Evolutionary conservation across 192 early-diverging fungal species (phyloP).

Genomic region (Mortierella antarctica): DNA sequence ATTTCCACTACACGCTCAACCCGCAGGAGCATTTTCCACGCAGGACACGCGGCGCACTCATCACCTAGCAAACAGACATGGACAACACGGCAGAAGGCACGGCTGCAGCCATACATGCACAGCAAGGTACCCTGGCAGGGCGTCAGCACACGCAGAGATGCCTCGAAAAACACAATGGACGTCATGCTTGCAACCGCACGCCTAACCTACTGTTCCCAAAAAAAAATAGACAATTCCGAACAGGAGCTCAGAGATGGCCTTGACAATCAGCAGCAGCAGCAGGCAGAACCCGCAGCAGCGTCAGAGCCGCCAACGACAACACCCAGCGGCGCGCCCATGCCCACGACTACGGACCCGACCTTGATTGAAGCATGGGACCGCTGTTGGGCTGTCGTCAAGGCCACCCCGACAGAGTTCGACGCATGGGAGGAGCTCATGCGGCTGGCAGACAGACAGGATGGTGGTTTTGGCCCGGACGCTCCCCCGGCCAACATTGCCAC

Average conservation of each 20-base stretch:
- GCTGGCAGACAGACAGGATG: conserved; percentile 66
- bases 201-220: too few species aligned
- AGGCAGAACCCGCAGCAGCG: not conserved
- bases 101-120: too few species aligned
- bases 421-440: conserved; percentile 76
- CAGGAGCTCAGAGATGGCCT: not conserved
- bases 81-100: too few species aligned
- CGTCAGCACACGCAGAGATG: too few species aligned
- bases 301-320: conserved; percentile 28
- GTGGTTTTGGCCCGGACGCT: conserved; percentile 61
- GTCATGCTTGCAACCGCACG: too few species aligned
- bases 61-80: too few species aligned
- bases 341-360: conserved; percentile 35
- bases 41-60: too few species aligned
- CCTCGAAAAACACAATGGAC: too few species aligned
- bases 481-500: conserved; percentile 58
- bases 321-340: conserved; percentile 46
- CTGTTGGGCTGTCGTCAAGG: conserved; percentile 35
- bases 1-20: too few species aligned
- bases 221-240: not conserved
- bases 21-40: too few species aligned
- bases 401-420: conserved; percentile 63
- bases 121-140: too few species aligned
- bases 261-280: not conserved
- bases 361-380: conserved; percentile 45